Conservation (phyloP, 164 flowering plant species). For the Kalanchoe fedtschenkoi region DNA sequence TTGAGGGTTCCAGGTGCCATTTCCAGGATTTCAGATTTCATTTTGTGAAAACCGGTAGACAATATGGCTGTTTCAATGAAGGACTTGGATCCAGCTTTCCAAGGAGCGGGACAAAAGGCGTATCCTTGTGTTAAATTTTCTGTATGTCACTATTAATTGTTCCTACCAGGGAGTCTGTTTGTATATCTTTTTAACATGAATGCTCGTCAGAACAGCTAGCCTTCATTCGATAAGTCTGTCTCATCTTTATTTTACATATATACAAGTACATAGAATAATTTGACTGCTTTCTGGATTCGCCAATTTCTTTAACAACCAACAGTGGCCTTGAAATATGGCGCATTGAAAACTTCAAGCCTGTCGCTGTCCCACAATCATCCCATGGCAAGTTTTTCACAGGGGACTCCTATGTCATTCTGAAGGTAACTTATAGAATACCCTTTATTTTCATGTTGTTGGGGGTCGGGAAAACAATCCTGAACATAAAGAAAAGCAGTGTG, state of each 20-base stretch:
- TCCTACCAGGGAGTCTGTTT: no score
- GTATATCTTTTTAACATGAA: no score
- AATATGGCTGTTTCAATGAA: conserved; percentile 24
- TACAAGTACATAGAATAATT: no score
- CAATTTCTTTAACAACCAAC: not conserved
- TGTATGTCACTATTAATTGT: no score
- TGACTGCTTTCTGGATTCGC: not conserved
- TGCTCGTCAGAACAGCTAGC: not conserved
- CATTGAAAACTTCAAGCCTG: conserved; percentile 36
- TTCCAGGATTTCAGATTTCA: not conserved
- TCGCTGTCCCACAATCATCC: conserved; percentile 37
- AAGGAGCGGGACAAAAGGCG: conserved; percentile 43
- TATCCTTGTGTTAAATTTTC: conserved; percentile 24
- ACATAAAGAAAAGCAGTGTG: no score
- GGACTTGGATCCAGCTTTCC: conserved; percentile 37
- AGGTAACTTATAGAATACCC: conserved; percentile 34
- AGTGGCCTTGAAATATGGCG: conserved; percentile 72
- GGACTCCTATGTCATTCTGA: conserved; percentile 45
- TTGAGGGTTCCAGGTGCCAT: not conserved
- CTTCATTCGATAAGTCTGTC: not conserved
- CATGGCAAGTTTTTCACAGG: conserved; percentile 56
- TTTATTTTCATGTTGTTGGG: not conserved
- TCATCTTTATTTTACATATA: no score
- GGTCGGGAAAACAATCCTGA: no score
- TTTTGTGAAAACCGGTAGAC: not conserved